Conservation (phyloP, 2,329 filamentous ascomycete genomes). For the Shiraia bambusicola region DNA sequence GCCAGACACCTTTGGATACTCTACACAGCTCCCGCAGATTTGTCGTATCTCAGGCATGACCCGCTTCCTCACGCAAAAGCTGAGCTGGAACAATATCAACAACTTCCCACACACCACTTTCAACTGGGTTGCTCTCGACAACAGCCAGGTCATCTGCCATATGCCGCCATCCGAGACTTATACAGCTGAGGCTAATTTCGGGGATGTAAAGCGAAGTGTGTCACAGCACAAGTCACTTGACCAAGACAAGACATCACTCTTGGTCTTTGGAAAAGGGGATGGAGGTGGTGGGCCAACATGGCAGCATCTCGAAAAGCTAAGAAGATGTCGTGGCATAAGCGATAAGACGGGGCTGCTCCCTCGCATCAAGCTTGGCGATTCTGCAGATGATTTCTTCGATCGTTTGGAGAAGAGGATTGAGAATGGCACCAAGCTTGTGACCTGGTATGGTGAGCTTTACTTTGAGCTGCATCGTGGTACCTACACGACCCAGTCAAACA, state of each 20-base stretch:
- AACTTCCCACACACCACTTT: slow-evolving; percentile 98
- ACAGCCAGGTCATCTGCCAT: slow-evolving; percentile 94
- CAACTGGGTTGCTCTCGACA: slow-evolving; percentile 95
- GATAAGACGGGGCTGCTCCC: slow-evolving; percentile 83
- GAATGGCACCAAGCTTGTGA: slow-evolving; percentile 71
- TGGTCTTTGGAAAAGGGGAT: slow-evolving; percentile 96
- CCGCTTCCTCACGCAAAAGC: slow-evolving; percentile 94
- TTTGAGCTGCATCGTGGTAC: slow-evolving; percentile 97
- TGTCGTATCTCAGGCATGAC: slow-evolving; percentile 95
- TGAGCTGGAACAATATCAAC: slow-evolving; percentile 99
- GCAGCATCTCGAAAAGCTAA: slow-evolving; percentile 90
- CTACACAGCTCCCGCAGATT: slow-evolving; percentile 87
- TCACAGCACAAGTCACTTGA: slow-evolving; percentile 94
- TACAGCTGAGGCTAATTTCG: slow-evolving; percentile 90
- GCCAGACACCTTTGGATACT: slow-evolving; percentile 97
- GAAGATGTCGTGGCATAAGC: slow-evolving; percentile 85
- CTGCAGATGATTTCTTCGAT: slow-evolving; percentile 93
- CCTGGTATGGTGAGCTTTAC: slow-evolving; percentile 98
- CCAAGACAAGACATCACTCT: slow-evolving; percentile 82
- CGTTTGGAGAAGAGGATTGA: slow-evolving; percentile 75
- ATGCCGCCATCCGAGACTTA: slow-evolving; percentile 97
- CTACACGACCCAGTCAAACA: slow-evolving; percentile 96
- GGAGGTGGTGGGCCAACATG: slow-evolving; percentile 94
- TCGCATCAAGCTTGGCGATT: slow-evolving; percentile 82
- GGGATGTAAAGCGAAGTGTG: slow-evolving; percentile 86